phyloP scores from a whole-genome alignment of 140 eudicot genomes.

The Bidens hawaiensis region DNA sequence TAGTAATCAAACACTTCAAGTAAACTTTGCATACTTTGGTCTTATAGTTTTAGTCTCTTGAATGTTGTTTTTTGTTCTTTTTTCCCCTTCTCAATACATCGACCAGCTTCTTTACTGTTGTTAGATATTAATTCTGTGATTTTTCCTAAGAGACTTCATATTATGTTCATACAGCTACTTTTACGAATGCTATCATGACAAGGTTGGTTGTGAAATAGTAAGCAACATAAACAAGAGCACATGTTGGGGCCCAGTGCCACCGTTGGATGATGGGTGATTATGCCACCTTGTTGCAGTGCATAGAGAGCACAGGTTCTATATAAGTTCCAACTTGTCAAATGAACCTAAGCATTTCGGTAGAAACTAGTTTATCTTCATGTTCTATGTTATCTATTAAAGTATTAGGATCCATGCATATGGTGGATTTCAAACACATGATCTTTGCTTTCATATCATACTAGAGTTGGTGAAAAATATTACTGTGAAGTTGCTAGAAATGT shows the following conservation, averaged over 20 bases:
- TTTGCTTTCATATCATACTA: background rate
- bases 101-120: background rate
- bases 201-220: background rate
- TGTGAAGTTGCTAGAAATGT: background rate
- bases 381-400: background rate
- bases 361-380: background rate
- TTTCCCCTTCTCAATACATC: background rate
- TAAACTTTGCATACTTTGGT: background rate
- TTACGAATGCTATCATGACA: background rate
- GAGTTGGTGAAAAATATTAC: background rate
- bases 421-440: background rate
- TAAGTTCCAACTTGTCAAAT: background rate
- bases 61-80: background rate
- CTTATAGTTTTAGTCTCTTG: background rate
- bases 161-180: background rate
- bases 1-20: background rate
- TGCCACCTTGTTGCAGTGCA: conserved; percentile 3
- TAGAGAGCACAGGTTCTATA: background rate
- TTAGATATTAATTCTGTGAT: background rate
- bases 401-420: background rate
- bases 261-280: conserved; percentile 3
- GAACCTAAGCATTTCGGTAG: background rate
- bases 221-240: background rate
- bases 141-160: background rate
- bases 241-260: conserved; percentile 2